phyloP scores from a whole-genome alignment of 805 yeast species.

The Hanseniaspora vineae region DNA sequence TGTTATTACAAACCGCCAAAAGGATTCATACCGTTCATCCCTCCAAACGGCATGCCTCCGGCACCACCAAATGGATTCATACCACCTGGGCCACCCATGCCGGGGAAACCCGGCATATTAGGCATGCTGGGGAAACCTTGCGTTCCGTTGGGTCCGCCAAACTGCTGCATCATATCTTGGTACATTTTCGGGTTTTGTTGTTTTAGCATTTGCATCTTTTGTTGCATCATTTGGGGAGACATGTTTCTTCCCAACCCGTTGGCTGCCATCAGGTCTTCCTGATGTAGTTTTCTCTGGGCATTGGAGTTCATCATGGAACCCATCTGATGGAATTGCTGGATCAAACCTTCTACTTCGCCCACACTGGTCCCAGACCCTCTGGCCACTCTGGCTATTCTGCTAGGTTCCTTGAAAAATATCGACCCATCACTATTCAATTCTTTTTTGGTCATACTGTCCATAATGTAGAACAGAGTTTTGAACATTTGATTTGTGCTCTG shows the following conservation, averaged over 20 bases:
- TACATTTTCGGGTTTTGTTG: slow-evolving; percentile 57
- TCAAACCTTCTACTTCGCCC: slow-evolving; percentile 83
- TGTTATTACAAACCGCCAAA: neutral
- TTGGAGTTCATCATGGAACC: slow-evolving; percentile 76
- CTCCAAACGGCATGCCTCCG: slow-evolving; percentile 12
- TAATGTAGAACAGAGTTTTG: slow-evolving; percentile 77
- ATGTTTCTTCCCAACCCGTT: slow-evolving; percentile 24
- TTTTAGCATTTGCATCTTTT: slow-evolving; percentile 49
- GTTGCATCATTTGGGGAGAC: slow-evolving; percentile 30
- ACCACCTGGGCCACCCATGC: slow-evolving; percentile 42
- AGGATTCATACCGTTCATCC: slow-evolving; percentile 43
- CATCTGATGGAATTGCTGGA: slow-evolving; percentile 90
- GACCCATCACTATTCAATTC: slow-evolving; percentile 88
- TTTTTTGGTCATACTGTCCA: slow-evolving; percentile 91
- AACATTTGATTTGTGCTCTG: slow-evolving; percentile 68
- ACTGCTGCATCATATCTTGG: slow-evolving; percentile 60
- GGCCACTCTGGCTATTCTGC: slow-evolving; percentile 80
- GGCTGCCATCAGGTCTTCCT: slow-evolving; percentile 31
- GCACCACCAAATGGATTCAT: slow-evolving; percentile 23
- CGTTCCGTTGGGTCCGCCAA: slow-evolving; percentile 35
- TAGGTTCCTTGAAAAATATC: slow-evolving; percentile 66
- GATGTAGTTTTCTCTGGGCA: slow-evolving; percentile 29
- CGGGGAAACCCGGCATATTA: slow-evolving; percentile 18
- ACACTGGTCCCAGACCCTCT: slow-evolving; percentile 90
- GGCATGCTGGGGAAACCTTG: slow-evolving; percentile 3